Evolutionary conservation across 306 rosid genomes (phyloP).

Genomic region (Acmispon strigosus): DNA sequence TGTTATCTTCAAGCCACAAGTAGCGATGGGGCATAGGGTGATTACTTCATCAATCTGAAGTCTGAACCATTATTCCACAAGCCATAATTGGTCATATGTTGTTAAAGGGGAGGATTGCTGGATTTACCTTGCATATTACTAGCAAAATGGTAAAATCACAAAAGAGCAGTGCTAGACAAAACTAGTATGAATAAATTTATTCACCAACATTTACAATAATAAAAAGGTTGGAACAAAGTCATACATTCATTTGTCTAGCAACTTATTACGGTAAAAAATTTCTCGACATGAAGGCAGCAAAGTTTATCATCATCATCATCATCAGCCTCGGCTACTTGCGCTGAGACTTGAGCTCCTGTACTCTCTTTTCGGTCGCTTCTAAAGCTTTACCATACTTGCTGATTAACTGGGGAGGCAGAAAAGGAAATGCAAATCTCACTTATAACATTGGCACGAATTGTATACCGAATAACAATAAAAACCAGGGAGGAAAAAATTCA

Average conservation of each 20-base stretch:
- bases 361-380: slow-evolving; percentile 64
- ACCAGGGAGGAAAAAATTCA: background rate
- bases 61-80: too few species aligned
- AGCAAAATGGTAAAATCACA: too few species aligned
- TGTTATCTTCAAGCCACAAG: too few species aligned
- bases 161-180: too few species aligned
- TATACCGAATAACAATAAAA: background rate
- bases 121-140: too few species aligned
- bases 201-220: background rate
- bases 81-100: too few species aligned
- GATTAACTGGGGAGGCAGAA: slow-evolving; percentile 42
- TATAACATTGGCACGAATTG: background rate
- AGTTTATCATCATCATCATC: slow-evolving; percentile 9
- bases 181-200: too few species aligned
- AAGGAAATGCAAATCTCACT: background rate
- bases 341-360: slow-evolving; percentile 75
- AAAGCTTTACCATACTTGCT: slow-evolving; percentile 73
- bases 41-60: too few species aligned
- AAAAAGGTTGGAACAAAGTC: background rate
- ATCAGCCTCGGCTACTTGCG: slow-evolving; percentile 33
- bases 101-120: too few species aligned
- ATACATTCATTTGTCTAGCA: background rate
- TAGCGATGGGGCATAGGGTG: too few species aligned
- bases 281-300: slow-evolving; percentile 3
- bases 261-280: background rate